These are phyloP conservation scores for Acanthamoeba healyi DNA, from an alignment of 208 protist genomes.

Conservation along the genomic window DNA sequence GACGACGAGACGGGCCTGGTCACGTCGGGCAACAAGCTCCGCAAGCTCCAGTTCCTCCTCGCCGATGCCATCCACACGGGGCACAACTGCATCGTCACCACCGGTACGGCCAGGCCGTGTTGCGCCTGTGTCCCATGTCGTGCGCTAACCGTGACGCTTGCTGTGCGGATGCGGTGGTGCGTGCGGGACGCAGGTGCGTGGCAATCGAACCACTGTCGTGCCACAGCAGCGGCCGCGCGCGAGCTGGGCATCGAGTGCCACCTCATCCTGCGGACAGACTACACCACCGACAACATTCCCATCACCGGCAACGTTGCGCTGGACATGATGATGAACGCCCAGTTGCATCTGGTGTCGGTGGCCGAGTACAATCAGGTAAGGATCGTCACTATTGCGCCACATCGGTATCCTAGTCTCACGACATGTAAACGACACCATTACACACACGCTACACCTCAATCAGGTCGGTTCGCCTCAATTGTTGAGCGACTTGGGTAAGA, in stretches of 20 bases:
- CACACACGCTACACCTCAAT: background rate
- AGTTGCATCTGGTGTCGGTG: constrained; percentile 64
- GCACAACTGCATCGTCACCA: constrained; percentile 73
- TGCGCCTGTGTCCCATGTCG: background rate
- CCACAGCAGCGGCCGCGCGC: constrained; percentile 76
- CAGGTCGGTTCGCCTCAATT: constrained; percentile 11
- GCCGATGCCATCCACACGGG: constrained; percentile 70
- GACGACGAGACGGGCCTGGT: constrained; percentile 76
- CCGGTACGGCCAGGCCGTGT: background rate
- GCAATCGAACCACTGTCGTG: constrained; percentile 81
- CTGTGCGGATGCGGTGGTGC: background rate
- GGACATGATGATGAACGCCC: constrained; percentile 76
- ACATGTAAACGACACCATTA: background rate
- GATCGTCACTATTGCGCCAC: background rate
- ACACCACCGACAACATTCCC: constrained; percentile 4
- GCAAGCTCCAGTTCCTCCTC: constrained; percentile 85
- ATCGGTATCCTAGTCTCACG: background rate
- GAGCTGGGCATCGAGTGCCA: constrained; percentile 75
- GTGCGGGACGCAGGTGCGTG: constrained; percentile 29
- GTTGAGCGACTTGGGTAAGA: background rate
- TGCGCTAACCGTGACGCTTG: background rate
- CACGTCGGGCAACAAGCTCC: constrained; percentile 82
- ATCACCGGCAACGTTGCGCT: constrained; percentile 77
- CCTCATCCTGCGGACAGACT: constrained; percentile 77
- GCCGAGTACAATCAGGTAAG: constrained; percentile 18